Base-by-base conservation (phyloP, 2,329 filamentous ascomycete species). In the Fusarium secorum region DNA sequence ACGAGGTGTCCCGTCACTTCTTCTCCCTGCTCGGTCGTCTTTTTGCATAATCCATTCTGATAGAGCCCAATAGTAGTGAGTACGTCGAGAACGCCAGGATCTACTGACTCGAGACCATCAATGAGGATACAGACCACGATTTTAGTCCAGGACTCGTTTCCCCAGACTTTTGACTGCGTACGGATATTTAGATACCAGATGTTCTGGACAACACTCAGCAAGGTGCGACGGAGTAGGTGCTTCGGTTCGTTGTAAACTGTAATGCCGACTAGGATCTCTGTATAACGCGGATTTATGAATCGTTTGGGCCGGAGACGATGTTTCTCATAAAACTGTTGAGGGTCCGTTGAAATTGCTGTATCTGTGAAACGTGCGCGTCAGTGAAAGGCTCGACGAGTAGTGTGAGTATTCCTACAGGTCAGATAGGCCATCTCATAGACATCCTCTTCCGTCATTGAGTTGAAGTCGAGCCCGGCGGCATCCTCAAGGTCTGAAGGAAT, bases 161-260 rank as follows among this genome's bases (percentile, higher is more conserved):
- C 97, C 95, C 95, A 98, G 85, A 98, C 98, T 75, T 95, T 94
- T 35, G 95, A 97, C 83, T 97, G 97, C 83, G 98, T 97, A 68
- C 98, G 86, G 83, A 97, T 97, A 75, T 97, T 94, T 79, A 98
- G 98, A 76, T 98, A 95, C 67, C 94, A 91, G 77, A 98, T 95
- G 80, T 98, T 98, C 81, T 97, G 94, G 93, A 98, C 98, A 57
- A 97, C 93, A 85, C 95, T 94, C 81, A 97, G 95, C 56, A 98
- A 85, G 0, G 95, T 98, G 82, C 95, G 91, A 48, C 95, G 87
- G n/a, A 95, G 93, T 64, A 98, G 86, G n/a, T 92, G 90, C 86
- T 98, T 98, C 84, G 98, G 95, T 86, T 98, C 95, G 84, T 98
- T 98, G 86, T 98, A 98, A 85, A 98, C 98, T 64, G 95, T 98